phyloP scores from a whole-genome alignment of 139 green algal genomes.

The Chlorokybus atmophyticus region DNA sequence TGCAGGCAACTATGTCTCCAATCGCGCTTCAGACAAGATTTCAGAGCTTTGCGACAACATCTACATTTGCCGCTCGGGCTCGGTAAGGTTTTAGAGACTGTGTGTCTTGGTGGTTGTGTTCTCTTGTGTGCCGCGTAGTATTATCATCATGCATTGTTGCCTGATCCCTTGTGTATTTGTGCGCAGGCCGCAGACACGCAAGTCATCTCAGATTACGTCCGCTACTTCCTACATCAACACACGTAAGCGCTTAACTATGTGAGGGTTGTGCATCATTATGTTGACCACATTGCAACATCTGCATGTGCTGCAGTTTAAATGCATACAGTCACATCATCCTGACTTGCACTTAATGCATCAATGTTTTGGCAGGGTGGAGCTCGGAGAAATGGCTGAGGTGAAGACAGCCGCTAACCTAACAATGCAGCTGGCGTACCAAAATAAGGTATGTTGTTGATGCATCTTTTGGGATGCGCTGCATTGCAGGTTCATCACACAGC shows the following conservation, averaged over 20 bases:
- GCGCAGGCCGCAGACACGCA: constrained; percentile 38
- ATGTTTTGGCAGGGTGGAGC: constrained; percentile 38
- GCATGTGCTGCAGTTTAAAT: no score
- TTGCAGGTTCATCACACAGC: no score
- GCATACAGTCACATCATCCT: no score
- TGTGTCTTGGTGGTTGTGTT: no score
- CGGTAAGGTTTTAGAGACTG: constrained; percentile 14
- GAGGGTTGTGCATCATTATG: no score
- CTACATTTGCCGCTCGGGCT: constrained; percentile 37
- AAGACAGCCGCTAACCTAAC: constrained; percentile 73
- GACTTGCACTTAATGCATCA: no score
- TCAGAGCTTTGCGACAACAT: constrained; percentile 61
- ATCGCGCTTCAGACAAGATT: constrained; percentile 91
- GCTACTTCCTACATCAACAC: constrained; percentile 25
- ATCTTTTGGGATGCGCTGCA: no score
- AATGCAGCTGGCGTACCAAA: constrained; percentile 40
- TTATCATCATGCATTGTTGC: no score
- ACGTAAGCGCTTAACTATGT: constrained; percentile 32
- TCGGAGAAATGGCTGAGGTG: constrained; percentile 46
- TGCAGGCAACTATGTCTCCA: constrained; percentile 78
- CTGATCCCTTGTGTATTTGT: no score
- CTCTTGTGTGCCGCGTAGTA: no score
- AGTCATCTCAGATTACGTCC: constrained; percentile 26
- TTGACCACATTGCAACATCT: no score
- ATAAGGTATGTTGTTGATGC: constrained; percentile 32